These are phyloP conservation scores for Candida coleopterorum DNA, from an alignment of 805 yeast genomes.

Conservation along the genomic window DNA sequence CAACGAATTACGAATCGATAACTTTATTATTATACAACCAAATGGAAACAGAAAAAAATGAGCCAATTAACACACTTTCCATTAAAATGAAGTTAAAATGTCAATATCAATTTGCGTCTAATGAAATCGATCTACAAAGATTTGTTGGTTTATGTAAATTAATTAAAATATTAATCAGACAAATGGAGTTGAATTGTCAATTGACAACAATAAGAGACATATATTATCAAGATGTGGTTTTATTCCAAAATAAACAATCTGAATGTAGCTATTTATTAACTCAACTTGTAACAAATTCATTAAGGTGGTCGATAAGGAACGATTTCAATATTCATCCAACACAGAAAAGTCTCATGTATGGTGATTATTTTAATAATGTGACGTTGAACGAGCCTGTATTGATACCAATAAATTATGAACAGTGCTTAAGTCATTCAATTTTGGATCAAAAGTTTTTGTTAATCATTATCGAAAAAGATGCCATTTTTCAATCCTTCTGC, in stretches of 20 bases:
- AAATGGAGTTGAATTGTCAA: constrained; percentile 4
- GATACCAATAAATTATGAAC: constrained; percentile 14
- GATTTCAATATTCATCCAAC: constrained; percentile 45
- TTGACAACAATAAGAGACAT: constrained; percentile 50
- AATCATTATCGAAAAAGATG: constrained; percentile 36
- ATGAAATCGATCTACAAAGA: constrained; percentile 3
- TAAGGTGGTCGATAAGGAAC: constrained; percentile 32
- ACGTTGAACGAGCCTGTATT: constrained; percentile 13
- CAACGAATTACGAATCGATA: not conserved
- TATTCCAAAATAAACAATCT: constrained; percentile 41
- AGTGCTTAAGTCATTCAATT: not conserved
- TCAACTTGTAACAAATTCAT: constrained; percentile 26
- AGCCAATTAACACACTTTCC: too few relatives aligned
- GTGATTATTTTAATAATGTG: constrained; percentile 15
- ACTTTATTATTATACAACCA: not conserved
- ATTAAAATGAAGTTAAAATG: not conserved
- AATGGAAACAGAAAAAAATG: too few relatives aligned
- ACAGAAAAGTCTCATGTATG: constrained; percentile 54
- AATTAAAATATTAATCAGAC: constrained; percentile 9
- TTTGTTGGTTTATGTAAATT: constrained; percentile 10
- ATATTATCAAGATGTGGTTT: constrained; percentile 51
- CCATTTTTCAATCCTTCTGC: constrained; percentile 33
- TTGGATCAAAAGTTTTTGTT: constrained; percentile 9
- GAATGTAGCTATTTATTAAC: constrained; percentile 37
- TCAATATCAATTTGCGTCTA: constrained; percentile 6